Evolutionary conservation across 176 grass and related monocot species (phyloP).

Genomic region (Microstegium vimineum): DNA sequence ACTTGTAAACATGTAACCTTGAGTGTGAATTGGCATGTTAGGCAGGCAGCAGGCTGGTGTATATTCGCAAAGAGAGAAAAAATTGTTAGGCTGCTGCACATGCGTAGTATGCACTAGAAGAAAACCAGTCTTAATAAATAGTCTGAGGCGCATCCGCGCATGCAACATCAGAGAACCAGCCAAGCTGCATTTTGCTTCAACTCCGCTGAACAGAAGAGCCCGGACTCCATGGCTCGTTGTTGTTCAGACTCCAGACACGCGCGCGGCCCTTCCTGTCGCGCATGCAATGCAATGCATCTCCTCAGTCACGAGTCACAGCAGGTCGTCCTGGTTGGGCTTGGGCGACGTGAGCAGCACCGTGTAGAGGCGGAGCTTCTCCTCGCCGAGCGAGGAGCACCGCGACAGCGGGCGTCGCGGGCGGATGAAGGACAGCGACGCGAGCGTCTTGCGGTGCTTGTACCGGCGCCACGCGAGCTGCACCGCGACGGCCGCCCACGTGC

Average conservation of each 20-base stretch:
- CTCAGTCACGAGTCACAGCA: conserved; percentile 2
- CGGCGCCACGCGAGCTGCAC: conserved; percentile 81
- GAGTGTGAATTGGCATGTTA: neutral
- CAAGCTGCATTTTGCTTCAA: neutral
- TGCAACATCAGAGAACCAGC: neutral
- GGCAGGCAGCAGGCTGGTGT: too few species aligned
- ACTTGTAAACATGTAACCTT: neutral
- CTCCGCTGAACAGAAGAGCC: neutral
- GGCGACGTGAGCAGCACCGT: conserved; percentile 74
- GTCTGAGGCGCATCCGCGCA: neutral
- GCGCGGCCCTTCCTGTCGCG: neutral
- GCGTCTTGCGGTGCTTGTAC: conserved; percentile 74
- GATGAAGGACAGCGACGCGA: conserved; percentile 72
- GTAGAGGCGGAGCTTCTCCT: conserved; percentile 86
- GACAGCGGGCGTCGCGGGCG: conserved; percentile 62
- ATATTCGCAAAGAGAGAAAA: too few species aligned
- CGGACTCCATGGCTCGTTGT: neutral
- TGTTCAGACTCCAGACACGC: neutral
- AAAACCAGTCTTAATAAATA: neutral
- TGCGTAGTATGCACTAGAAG: neutral
- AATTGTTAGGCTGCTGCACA: neutral
- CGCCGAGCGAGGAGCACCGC: conserved; percentile 68
- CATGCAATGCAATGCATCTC: neutral
- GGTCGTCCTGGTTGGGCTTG: conserved; percentile 76
- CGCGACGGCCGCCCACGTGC: conserved; percentile 92